Evolutionary conservation across 2,329 filamentous ascomycete species (phyloP).

Genomic region (Sclerotiophoma versabilis): DNA sequence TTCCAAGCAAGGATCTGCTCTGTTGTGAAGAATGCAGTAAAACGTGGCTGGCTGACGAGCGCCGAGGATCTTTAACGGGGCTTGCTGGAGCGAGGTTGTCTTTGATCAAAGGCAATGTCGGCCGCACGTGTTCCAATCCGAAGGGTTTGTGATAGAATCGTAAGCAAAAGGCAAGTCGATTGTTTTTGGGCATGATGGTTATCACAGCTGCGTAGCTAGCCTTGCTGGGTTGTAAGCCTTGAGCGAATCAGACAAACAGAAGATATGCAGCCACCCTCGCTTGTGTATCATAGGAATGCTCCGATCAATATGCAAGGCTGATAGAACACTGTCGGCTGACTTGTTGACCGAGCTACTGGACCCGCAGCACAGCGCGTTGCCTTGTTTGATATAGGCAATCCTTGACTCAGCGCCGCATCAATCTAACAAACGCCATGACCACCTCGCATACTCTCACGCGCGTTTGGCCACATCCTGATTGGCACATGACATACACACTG

Average conservation of each 20-base stretch:
- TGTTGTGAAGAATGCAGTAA: no score
- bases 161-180: no score
- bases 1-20: no score
- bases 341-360: neutral
- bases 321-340: neutral
- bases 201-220: no score
- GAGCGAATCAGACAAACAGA: neutral
- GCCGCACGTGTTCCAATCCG: no score
- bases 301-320: neutral
- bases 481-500: neutral
- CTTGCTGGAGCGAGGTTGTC: no score
- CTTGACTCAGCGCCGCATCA: neutral
- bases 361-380: neutral
- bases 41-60: no score
- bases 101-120: neutral
- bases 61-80: no score
- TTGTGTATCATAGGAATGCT: neutral
- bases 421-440: neutral
- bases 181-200: no score
- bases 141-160: no score
- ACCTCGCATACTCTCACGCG: neutral
- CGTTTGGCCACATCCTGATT: neutral
- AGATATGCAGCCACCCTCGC: neutral
- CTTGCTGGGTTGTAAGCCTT: no score
- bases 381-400: neutral